Base-by-base conservation (phyloP, 805 yeast species). In the Metschnikowia borealis region DNA sequence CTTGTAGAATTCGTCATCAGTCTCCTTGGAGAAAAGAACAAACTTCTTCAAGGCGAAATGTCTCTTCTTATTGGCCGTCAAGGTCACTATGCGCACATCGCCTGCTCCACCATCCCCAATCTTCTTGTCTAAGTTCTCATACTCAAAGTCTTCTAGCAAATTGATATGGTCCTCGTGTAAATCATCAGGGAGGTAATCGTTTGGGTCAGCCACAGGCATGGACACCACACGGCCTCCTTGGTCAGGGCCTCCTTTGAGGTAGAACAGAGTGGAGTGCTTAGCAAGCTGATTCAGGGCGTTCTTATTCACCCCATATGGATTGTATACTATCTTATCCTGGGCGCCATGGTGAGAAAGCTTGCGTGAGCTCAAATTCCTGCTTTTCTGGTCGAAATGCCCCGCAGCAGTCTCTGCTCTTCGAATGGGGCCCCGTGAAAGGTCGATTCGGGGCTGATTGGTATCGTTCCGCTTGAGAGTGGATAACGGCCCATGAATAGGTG, bases 41-140 rank as follows among this genome's bases (percentile, higher is more conserved):
- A 87, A 82, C 61, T 80, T 81, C 64, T 87, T 87, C 60, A 86
- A 71, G 0, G 92, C 92, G 64, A 68, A 85, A 5, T 74, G 55
- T 50, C 75, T 73, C 49, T 73, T 74, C 50, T 77, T 78, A 56
- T 72, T 68, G 39, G 62, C 49, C 17, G 60, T 50, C 26, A 72
- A 66, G 49, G 67, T 65, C 46, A 74, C 68, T 45, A 70, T 60
- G 48, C 84, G 71, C 18, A 87, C 90, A 44, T 79, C 79, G 5
- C 89, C 79, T 2, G 87, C 80, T 3, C 91, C 91, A 44, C 95
- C 94, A 49, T 77, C 79, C 2, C 91, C 94, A 46, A 87, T 64
- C 43, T 75, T 78, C 48, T 77, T 75, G 21, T 71, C 65, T 38
- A 60, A 51, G 20, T 61, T 71, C 46, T 72, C 77, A 35, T 71